Percentiles rank a stretch among this genome's conserved stretches.
Evolutionary conservation across 192 early-diverging fungal genomes (phyloP).

Genomic region (Backusella morwellensis): DNA sequence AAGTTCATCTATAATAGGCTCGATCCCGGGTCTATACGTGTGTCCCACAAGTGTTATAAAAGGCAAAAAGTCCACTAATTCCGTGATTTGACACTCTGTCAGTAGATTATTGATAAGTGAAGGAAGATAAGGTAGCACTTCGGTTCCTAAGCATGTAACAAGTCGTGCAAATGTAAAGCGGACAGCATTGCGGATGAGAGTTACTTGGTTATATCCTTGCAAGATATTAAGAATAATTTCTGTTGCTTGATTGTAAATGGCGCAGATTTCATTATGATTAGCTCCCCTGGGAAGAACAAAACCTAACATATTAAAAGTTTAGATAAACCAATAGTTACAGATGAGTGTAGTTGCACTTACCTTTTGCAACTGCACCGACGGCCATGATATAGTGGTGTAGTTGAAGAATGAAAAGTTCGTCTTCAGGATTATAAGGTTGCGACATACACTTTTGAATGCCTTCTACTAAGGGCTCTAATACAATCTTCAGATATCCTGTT

Average conservation of each 20-base stretch:
- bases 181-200: constrained; percentile 67
- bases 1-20: constrained; percentile 70
- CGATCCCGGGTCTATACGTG: constrained; percentile 82
- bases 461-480: constrained; percentile 75
- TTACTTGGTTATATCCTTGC: constrained; percentile 57
- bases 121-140: constrained; percentile 79
- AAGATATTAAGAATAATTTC: constrained; percentile 73
- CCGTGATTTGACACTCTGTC: constrained; percentile 69
- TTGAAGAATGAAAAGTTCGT: constrained; percentile 66
- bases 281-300: neutral
- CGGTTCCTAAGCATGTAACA: constrained; percentile 82
- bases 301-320: neutral
- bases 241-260: constrained; percentile 78
- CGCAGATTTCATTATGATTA: neutral
- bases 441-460: constrained; percentile 75
- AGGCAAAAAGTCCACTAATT: constrained; percentile 82
- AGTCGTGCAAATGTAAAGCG: constrained; percentile 81
- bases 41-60: constrained; percentile 80
- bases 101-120: constrained; percentile 77
- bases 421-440: constrained; percentile 61
- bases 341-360: constrained; percentile 36
- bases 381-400: constrained; percentile 85
- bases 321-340: neutral
- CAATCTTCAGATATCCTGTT: constrained; percentile 65
- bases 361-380: constrained; percentile 82